Evolutionary conservation across 306 rosid species (phyloP).

Genomic region (Cotoneaster glaucophyllus): DNA sequence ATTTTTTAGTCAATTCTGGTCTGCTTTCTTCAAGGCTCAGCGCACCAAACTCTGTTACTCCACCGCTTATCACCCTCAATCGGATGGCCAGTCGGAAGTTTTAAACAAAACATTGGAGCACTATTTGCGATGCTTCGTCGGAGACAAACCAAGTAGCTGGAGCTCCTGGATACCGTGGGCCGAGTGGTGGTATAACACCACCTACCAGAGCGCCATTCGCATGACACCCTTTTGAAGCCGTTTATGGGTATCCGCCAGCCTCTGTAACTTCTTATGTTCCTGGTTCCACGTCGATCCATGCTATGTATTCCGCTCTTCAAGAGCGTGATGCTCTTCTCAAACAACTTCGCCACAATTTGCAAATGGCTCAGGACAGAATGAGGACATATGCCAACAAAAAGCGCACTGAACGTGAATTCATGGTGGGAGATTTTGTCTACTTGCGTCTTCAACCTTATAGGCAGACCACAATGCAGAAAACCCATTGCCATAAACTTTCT

Average conservation of each 20-base stretch:
- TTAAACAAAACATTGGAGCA: not conserved
- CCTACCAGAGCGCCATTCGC: not conserved
- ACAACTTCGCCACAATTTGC: not conserved
- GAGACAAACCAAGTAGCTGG: not conserved
- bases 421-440: not conserved
- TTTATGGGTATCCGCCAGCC: not conserved
- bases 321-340: not conserved
- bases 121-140: not conserved
- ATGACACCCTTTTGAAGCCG: not conserved
- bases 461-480: not conserved
- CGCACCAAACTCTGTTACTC: not conserved
- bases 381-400: not conserved
- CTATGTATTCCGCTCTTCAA: not conserved
- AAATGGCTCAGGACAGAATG: not conserved
- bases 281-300: rapidly evolving
- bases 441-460: not conserved
- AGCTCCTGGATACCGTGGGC: not conserved
- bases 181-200: not conserved
- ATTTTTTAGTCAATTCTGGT: not conserved
- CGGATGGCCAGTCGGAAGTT: not conserved
- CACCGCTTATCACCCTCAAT: not conserved
- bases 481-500: not conserved
- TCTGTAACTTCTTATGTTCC: not conserved
- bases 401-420: not conserved
- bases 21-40: not conserved